phyloP scores from a whole-genome alignment of 2,329 filamentous ascomycete species.

The Pseudocercospora fijiensis region DNA sequence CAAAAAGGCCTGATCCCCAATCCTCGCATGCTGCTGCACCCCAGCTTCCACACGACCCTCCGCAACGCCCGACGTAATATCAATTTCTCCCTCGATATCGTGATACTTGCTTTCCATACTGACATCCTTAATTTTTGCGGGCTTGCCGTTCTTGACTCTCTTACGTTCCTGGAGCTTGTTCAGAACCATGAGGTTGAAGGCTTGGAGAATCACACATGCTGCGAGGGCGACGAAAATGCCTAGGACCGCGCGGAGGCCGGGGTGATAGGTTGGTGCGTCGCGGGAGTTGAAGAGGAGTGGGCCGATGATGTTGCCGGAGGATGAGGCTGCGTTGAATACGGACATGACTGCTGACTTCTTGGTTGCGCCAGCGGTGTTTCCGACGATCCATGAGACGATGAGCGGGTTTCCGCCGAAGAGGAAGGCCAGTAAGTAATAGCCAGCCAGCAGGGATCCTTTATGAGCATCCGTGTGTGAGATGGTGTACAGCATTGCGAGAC shows the following conservation, averaged over 20 bases:
- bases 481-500: slow-evolving; percentile 58
- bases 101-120: slow-evolving; percentile 60
- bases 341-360: slow-evolving; percentile 66
- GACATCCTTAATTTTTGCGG: slow-evolving; percentile 57
- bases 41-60: slow-evolving; percentile 29
- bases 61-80: slow-evolving; percentile 27
- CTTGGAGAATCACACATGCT: slow-evolving; percentile 55
- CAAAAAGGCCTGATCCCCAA: slow-evolving; percentile 55
- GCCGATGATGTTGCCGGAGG: slow-evolving; percentile 64
- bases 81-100: slow-evolving; percentile 29
- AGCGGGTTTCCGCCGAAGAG: slow-evolving; percentile 66
- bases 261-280: slow-evolving; percentile 60
- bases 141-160: slow-evolving; percentile 61
- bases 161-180: slow-evolving; percentile 58
- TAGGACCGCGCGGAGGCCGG: slow-evolving; percentile 57
- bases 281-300: slow-evolving; percentile 60
- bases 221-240: slow-evolving; percentile 57
- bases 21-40: slow-evolving; percentile 26
- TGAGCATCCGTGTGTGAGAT: slow-evolving; percentile 46
- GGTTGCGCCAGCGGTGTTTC: slow-evolving; percentile 66
- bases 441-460: slow-evolving; percentile 55
- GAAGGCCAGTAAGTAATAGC: slow-evolving; percentile 66
- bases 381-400: slow-evolving; percentile 67
- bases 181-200: slow-evolving; percentile 55
- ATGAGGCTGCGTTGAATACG: slow-evolving; percentile 62